Conservation (phyloP, 2,329 filamentous ascomycete species). For the Taxawa tesnikishii region DNA sequence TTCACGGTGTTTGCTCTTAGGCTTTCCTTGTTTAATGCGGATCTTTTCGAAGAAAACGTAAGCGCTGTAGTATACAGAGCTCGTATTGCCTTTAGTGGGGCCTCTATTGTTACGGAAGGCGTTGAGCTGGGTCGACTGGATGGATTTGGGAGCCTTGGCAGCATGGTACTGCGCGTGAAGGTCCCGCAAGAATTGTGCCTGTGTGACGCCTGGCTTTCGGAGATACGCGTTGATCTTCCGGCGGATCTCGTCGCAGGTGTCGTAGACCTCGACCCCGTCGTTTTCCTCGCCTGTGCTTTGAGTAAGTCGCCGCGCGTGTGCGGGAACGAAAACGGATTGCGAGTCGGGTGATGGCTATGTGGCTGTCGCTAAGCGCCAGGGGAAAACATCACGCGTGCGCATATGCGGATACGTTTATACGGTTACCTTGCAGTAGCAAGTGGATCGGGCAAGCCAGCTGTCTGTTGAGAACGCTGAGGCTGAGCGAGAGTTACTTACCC, state of each 20-base stretch:
- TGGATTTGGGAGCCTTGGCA: slow-evolving; percentile 19
- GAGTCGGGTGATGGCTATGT: no score
- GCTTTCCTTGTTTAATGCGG: slow-evolving; percentile 37
- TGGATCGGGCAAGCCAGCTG: no score
- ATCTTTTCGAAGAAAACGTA: slow-evolving; percentile 51
- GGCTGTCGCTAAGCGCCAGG: no score
- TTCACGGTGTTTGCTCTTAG: slow-evolving; percentile 37
- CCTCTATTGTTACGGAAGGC: slow-evolving; percentile 41
- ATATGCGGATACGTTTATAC: no score
- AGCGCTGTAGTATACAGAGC: slow-evolving; percentile 37
- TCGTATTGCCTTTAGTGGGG: slow-evolving; percentile 34
- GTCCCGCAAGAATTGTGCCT: slow-evolving; percentile 39
- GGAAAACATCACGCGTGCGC: no score
- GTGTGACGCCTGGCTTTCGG: slow-evolving; percentile 33
- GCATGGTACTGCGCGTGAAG: slow-evolving; percentile 31
- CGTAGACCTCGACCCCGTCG: slow-evolving; percentile 37
- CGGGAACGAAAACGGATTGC: no score
- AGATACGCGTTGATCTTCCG: slow-evolving; percentile 44
- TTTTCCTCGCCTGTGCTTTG: slow-evolving; percentile 34
- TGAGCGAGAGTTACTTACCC: no score
- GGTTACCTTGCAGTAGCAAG: no score
- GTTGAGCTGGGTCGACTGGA: slow-evolving; percentile 33
- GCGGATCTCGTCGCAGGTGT: slow-evolving; percentile 46
- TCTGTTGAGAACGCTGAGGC: no score
- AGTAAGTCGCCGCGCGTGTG: no score